Evolutionary conservation across 164 flowering plant species (phyloP).

Genomic region (Echeveria elegans): DNA sequence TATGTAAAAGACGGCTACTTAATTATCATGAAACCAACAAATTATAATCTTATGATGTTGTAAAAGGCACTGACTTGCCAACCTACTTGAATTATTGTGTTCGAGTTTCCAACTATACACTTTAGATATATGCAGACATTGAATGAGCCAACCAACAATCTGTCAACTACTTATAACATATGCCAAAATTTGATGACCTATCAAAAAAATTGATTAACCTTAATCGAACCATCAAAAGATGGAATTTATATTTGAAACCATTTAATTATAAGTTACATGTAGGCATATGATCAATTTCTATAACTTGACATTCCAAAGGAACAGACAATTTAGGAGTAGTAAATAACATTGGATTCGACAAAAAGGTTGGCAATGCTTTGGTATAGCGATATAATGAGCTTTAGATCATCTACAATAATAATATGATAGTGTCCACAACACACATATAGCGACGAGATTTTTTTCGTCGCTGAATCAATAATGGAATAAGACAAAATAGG

Average conservation of each 20-base stretch:
- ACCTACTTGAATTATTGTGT: not conserved
- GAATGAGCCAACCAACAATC: not conserved
- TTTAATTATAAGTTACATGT: not conserved
- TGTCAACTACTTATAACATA: not conserved
- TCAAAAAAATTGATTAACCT: not conserved
- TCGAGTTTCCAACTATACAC: not conserved
- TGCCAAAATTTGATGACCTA: not conserved
- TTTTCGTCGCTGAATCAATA: no score
- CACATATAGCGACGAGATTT: no score
- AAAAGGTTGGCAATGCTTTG: not conserved
- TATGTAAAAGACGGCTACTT: not conserved
- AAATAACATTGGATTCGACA: constrained; percentile 2
- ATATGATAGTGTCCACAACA: no score
- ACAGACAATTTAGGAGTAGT: not conserved
- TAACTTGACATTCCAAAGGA: constrained; percentile 4
- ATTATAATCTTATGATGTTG: not conserved
- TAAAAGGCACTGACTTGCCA: not conserved
- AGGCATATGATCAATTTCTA: not conserved
- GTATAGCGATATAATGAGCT: not conserved
- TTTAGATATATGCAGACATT: not conserved
- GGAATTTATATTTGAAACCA: not conserved
- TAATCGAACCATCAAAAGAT: not conserved
- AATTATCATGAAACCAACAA: not conserved
- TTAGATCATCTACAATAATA: no score
- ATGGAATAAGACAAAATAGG: no score